Base-by-base conservation (phyloP, 2,329 filamentous ascomycete species). In the Colletotrichum eremochloae region DNA sequence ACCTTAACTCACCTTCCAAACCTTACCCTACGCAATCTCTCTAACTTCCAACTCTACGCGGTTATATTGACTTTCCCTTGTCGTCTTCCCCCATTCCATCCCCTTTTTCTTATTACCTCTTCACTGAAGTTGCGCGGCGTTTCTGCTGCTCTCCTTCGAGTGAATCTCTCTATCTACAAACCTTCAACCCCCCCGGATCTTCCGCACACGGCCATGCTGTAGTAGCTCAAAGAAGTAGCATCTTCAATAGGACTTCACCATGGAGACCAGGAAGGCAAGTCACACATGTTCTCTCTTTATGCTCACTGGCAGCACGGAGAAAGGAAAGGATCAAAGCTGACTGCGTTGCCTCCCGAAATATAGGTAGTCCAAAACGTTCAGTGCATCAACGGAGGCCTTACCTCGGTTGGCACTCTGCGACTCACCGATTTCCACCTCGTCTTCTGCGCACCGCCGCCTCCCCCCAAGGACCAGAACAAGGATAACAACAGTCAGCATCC, bases 371-470 rank as follows among this genome's bases (percentile, higher is more conserved):
- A 93, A 74, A 82, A 88, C 79, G 89, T 92, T 68, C 87, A 90
- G 74, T 87, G 89, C 77, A 86, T 91, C 75, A 86, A 89, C 74
- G 86, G 86, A 66, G 90, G 90, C 77, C 85, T 88, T 75, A 85
- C 86, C 63, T 87, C 87, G 42, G 82, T 82, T 33, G 89, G 89
- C 74, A 89, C 86, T 72, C 82, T 92, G 65, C 87, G 90, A 77
- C 84, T 92, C 68, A 90, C 89, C 74, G 86, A 90, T 78, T 90
- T 89, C 80, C 91, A 93, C 80, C 84, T 89, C 74, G 83, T 89
- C 67, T 89, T 89, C 77, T 85, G 81, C 75, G 85, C 81, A 53
- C 85, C 83, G 53, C 79, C 78, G 61, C 82, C 79, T 58, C 80
- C 78, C 75, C 77, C 76, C 68, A 74, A 72, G 70, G 67, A 78